Percentiles rank a stretch among this genome's conserved stretches.
Evolutionary conservation across 192 early-diverging fungal genomes (phyloP).

Genomic region (Rhizophlyctis rosea): DNA sequence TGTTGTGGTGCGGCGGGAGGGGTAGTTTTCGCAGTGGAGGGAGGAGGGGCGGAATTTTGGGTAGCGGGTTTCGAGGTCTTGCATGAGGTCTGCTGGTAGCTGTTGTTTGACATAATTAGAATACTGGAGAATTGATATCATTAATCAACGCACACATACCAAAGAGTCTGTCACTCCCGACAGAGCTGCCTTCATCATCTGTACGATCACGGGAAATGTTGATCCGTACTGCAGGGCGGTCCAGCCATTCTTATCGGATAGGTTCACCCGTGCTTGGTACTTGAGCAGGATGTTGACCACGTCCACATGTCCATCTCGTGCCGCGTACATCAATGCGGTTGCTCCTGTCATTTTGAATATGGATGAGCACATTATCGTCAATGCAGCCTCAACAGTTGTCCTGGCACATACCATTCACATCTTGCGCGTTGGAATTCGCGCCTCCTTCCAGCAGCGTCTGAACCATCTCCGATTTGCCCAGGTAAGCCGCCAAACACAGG

Average conservation of each 20-base stretch:
- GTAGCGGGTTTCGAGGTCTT: too few species aligned
- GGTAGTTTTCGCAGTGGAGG: too few species aligned
- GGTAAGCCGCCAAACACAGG: constrained; percentile 62
- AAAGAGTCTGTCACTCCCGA: too few species aligned
- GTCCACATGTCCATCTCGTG: constrained; percentile 57
- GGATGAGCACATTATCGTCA: constrained; percentile 5
- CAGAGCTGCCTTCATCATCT: constrained; percentile 44
- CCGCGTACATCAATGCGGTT: constrained; percentile 70
- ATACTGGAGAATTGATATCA: too few species aligned
- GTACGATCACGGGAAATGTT: constrained; percentile 54
- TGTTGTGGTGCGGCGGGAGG: too few species aligned
- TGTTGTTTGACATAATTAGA: too few species aligned
- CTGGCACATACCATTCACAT: constrained; percentile 46
- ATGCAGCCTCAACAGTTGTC: too few species aligned
- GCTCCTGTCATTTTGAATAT: constrained; percentile 38
- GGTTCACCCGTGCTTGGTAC: constrained; percentile 49
- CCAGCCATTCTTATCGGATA: constrained; percentile 65
- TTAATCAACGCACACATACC: too few species aligned
- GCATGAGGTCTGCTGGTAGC: too few species aligned
- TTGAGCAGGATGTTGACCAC: constrained; percentile 52
- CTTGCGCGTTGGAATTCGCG: constrained; percentile 58
- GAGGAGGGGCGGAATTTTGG: too few species aligned
- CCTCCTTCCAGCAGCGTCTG: constrained; percentile 58
- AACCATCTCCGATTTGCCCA: constrained; percentile 60
- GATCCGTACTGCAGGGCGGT: constrained; percentile 62